A percentile compares a stretch with the other conserved stretches of the same genome.
These are phyloP conservation scores for Drechslera avenae DNA, from an alignment of 2,329 filamentous ascomycete genomes.

Conservation along the genomic window DNA sequence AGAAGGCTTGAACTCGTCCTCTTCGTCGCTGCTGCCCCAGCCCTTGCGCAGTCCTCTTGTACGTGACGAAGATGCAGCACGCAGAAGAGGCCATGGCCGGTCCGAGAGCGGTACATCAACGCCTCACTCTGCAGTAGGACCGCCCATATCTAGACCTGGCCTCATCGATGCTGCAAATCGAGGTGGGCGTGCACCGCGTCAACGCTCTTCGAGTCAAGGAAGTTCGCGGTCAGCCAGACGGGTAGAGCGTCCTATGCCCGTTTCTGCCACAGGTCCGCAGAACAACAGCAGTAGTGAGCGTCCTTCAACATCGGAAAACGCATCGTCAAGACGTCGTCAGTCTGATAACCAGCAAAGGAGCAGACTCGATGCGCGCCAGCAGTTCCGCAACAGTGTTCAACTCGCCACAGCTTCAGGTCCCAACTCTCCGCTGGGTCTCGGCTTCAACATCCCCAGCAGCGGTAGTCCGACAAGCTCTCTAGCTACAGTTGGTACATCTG, in stretches of 20 bases:
- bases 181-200: conserved; percentile 37
- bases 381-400: conserved; percentile 39
- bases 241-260: conserved; percentile 35
- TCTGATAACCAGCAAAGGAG: conserved; percentile 53
- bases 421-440: conserved; percentile 35
- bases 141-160: conserved; percentile 55
- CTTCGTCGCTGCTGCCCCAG: conserved; percentile 29
- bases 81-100: conserved; percentile 41
- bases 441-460: conserved; percentile 32
- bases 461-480: conserved; percentile 38
- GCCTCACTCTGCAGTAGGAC: conserved; percentile 42
- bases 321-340: conserved; percentile 38
- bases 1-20: conserved; percentile 45
- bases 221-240: conserved; percentile 49
- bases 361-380: conserved; percentile 47
- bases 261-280: conserved; percentile 47
- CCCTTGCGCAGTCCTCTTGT: conserved; percentile 34
- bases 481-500: conserved; percentile 32
- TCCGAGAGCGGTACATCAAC: conserved; percentile 44
- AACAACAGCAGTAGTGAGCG: conserved; percentile 61
- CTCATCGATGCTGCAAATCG: conserved; percentile 51
- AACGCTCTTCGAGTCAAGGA: conserved; percentile 55
- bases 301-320: conserved; percentile 33
- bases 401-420: conserved; percentile 33
- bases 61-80: conserved; percentile 38